Evolutionary conservation across 106 monocot species (phyloP), one percentile per base, ranked within the genome.

Genomic region (Dioscorea dumetorum): DNA sequence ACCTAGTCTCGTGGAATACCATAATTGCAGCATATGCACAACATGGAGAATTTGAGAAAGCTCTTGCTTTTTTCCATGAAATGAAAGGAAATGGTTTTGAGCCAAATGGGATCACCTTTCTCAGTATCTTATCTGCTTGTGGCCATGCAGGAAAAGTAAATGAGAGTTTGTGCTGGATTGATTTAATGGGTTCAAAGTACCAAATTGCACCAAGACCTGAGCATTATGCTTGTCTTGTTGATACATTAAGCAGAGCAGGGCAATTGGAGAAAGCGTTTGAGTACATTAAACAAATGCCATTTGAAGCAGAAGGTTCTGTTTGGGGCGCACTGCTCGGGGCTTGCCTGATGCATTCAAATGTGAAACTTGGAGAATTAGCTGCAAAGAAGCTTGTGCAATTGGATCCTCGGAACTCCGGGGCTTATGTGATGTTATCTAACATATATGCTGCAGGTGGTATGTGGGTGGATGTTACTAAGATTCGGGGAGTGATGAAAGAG

Each of bases 1-100:
- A 88, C 50, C 16, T 78, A 0, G 81, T 91, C 35, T 83, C 95
- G 4, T 91, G 85, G 91, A 95, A 95, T 61, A 76, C 85, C 34
- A 88, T 95, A 17, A 95, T 91, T 60, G 79, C 83, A n/a, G 81
- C 88, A 69, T 88, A 69, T 78, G 77, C 91, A 54, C 88, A 88
- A 33, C 95, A 95, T 70, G 95, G 95, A 20, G 58, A 64, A 60
- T 82, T 82, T 60, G 41, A 73, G 19, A 86, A 88, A 79, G 79
- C 81, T 56, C 32, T 86, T 4, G 32, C 64, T 68, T 70, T 83
- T 19, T 85, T 91, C 31, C 32, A 72, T 12, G 77, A 88, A 21
- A 80, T 95, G 85, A 73, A 81, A 71, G 70, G 58, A 63, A 68
- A 67, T 33, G 73, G 82, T 9, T 56, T 83, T 4, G 62, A 16